A percentile compares a stretch with the other conserved stretches of the same genome.
These are phyloP conservation scores for Monosporascus sp. DNA, from an alignment of 2,329 filamentous ascomycete species.

Conservation along the genomic window DNA sequence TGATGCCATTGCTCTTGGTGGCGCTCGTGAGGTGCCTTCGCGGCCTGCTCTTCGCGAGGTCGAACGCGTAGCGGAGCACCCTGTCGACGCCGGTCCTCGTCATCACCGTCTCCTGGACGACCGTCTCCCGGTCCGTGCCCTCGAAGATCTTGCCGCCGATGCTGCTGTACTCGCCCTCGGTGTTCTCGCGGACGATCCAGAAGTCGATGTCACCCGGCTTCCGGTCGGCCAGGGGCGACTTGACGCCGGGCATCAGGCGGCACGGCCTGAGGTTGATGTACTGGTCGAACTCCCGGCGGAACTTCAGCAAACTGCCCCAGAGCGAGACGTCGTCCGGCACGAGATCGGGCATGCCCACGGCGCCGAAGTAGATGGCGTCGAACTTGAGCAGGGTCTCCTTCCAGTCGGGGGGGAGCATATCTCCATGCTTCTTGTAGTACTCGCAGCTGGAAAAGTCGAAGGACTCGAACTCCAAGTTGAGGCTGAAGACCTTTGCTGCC, in stretches of 20 bases:
- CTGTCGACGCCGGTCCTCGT: conserved; percentile 53
- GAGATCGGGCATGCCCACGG: conserved; percentile 49
- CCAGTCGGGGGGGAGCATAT: conserved; percentile 39
- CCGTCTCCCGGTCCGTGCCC: conserved; percentile 52
- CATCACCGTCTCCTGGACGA: conserved; percentile 58
- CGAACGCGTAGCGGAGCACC: conserved; percentile 56
- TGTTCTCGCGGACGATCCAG: conserved; percentile 61
- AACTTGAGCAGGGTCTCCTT: conserved; percentile 51
- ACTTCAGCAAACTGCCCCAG: conserved; percentile 62
- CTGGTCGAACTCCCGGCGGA: conserved; percentile 62
- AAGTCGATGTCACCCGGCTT: conserved; percentile 57
- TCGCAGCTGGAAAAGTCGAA: conserved; percentile 63
- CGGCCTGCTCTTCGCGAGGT: conserved; percentile 49
- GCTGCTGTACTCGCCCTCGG: conserved; percentile 59
- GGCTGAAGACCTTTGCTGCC: conserved; percentile 39
- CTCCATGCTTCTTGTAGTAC: conserved; percentile 44
- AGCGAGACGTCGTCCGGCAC: conserved; percentile 64
- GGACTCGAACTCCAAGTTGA: conserved; percentile 53
- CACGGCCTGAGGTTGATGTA: conserved; percentile 65
- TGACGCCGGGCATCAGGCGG: conserved; percentile 54
- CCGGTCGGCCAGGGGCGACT: conserved; percentile 48
- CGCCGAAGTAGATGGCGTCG: conserved; percentile 64
- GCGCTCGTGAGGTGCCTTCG: conserved; percentile 56
- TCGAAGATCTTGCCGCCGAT: conserved; percentile 56
- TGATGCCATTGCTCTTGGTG: conserved; percentile 60